Evolutionary conservation across 768 basidiomycete species (phyloP), one percentile per base, ranked within the genome.

Genomic region (Termitomyces sp.): DNA sequence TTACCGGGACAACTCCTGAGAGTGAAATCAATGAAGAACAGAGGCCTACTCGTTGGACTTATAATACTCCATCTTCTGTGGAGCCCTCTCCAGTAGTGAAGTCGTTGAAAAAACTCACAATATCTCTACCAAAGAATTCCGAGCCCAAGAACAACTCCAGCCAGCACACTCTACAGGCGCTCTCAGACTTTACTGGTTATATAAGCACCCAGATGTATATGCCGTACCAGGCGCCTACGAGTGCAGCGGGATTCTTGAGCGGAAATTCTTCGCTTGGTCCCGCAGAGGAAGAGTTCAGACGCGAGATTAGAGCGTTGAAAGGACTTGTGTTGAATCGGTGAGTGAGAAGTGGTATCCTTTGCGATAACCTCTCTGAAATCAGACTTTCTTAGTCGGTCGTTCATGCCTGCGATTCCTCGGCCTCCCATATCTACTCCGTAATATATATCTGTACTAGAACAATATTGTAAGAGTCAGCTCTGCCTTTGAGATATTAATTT

Each of bases 171-270:
- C 74, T 92, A 7, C 83, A 91, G 68, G 70, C 83, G 0, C 78
- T 92, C 43, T 81, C 87, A 2, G 86, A 90, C 66, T 81, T 93
- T 62, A 92, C 91, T 0, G 91, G 91, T 5, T 91, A 90, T 71
- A 82, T 93, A 68, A 87, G 88, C 60, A 81, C 88, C 9, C 88
- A 91, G 65, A 83, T 88, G 2, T 92, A 91, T 67, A 68, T 79
- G 36, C 78, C 83, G 12, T 83, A 77, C 66, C 76, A 76, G 47
- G 66, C 75, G 2, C 65, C 75, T 20, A 29, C 68, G 4, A 64
- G 66, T 47, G 72, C 71, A 5, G 55, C 66, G 11, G 72, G 74
- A 9, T 66, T 76, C 31, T 61, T 67, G 29, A 72, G 64, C n/a
- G 64, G 63, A 36, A 65, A 66, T 34, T 66, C 66, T 17, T 59